Conservation (phyloP, 164 flowering plant species). For the Liquidambar formosana region DNA sequence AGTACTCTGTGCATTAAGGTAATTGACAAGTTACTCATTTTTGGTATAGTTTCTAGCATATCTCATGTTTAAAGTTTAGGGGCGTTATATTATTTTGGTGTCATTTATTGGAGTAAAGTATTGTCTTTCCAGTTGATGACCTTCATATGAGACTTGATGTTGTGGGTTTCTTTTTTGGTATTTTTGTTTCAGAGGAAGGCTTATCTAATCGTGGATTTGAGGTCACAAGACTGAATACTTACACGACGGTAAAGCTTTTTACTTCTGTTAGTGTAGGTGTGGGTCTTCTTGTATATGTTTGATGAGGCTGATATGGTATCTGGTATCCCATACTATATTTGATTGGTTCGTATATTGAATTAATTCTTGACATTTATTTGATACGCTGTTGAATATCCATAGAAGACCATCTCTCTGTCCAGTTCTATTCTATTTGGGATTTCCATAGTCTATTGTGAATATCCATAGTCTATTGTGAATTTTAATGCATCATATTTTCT, state of each 20-base stretch:
- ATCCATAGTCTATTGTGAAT: no score
- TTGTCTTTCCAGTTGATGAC: neutral
- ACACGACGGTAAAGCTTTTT: conserved; percentile 67
- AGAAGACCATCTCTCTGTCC: no score
- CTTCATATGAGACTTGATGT: neutral
- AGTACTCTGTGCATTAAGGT: neutral
- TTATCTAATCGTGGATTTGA: conserved; percentile 80
- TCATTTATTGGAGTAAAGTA: neutral
- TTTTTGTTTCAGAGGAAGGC: conserved; percentile 71
- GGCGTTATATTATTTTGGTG: neutral
- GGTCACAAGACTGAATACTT: conserved; percentile 85
- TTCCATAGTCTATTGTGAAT: no score
- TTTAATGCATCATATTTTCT: no score
- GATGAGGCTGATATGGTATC: neutral
- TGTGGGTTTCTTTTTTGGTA: neutral
- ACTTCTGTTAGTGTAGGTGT: neutral
- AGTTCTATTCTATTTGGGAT: no score
- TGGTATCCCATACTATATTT: no score
- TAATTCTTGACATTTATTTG: no score
- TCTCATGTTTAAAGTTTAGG: neutral
- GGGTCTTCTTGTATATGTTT: neutral
- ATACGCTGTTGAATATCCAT: no score
- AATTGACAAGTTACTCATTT: neutral
- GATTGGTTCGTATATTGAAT: no score
- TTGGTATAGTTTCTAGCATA: neutral